Conservation (phyloP, 345 rosid genomes). For the Gossypium thurberi region DNA sequence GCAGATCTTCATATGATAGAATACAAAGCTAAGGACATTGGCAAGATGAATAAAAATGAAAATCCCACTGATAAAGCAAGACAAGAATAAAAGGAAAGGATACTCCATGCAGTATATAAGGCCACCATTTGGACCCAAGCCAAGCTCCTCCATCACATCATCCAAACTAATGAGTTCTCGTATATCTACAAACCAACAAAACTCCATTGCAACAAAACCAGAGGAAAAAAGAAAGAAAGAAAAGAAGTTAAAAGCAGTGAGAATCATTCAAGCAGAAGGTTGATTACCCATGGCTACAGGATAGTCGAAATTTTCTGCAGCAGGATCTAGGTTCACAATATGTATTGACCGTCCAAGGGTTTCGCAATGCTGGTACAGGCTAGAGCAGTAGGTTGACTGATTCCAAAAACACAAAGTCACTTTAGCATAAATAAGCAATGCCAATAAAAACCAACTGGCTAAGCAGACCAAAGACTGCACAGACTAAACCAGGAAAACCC, state of each 20-base stretch:
- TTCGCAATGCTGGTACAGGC: slow-evolving; percentile 65
- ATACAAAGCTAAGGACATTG: not conserved
- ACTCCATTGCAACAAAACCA: slow-evolving; percentile 1
- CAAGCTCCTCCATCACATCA: slow-evolving; percentile 88
- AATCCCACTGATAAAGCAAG: not conserved
- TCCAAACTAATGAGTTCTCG: slow-evolving; percentile 84
- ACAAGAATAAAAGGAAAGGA: slow-evolving; percentile 32
- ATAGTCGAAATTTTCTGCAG: slow-evolving; percentile 84
- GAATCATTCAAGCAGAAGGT: not conserved
- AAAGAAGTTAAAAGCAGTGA: not conserved
- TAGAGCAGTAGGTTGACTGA: slow-evolving; percentile 91
- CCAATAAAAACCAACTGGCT: not conserved
- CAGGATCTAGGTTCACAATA: slow-evolving; percentile 85
- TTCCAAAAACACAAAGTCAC: not conserved
- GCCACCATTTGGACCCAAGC: slow-evolving; percentile 88
- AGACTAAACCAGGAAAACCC: not conserved
- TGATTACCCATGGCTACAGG: slow-evolving; percentile 81
- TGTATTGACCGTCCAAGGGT: slow-evolving; percentile 56
- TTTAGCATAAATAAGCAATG: not conserved
- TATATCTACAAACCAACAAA: slow-evolving; percentile 50
- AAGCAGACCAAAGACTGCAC: not conserved
- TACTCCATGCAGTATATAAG: slow-evolving; percentile 98
- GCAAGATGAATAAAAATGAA: not conserved
- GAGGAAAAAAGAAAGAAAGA: not conserved
- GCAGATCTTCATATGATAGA: not conserved